Conservation (phyloP, 2,329 filamentous ascomycete genomes). For the Sporothrix dimorphospora region DNA sequence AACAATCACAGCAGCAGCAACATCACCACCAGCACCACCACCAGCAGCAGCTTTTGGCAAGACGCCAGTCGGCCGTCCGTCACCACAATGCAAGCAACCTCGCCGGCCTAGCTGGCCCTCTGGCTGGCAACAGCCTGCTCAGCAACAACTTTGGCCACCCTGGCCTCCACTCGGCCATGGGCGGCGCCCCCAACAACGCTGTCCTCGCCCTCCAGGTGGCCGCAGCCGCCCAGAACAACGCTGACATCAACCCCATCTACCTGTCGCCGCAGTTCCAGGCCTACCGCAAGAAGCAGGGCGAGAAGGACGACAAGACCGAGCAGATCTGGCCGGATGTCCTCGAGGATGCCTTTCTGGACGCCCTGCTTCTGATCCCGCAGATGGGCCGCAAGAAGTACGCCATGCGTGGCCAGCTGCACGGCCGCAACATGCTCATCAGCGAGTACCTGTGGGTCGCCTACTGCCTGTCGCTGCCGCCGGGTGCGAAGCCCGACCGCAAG, state of each 20-base stretch:
- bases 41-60: constrained; percentile 27
- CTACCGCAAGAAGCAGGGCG: constrained; percentile 66
- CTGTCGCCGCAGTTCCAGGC: constrained; percentile 65
- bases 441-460: constrained; percentile 66
- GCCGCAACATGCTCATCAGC: constrained; percentile 71
- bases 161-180: constrained; percentile 8
- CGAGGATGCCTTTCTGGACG: constrained; percentile 69
- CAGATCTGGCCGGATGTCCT: constrained; percentile 65
- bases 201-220: constrained; percentile 10
- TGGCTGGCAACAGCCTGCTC: constrained; percentile 23
- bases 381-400: constrained; percentile 70
- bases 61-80: constrained; percentile 25
- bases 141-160: constrained; percentile 24
- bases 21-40: constrained; percentile 39
- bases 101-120: constrained; percentile 24
- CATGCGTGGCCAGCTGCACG: constrained; percentile 65
- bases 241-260: constrained; percentile 60
- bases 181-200: constrained; percentile 5
- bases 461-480: constrained; percentile 50
- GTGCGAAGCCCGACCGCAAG: constrained; percentile 52
- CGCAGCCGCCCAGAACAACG: constrained; percentile 22
- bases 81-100: constrained; percentile 26
- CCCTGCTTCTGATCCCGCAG: constrained; percentile 65
- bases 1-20: constrained; percentile 37
- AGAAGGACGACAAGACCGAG: constrained; percentile 65